Conservation (phyloP, 345 rosid species). For the Citrus hindsii region DNA sequence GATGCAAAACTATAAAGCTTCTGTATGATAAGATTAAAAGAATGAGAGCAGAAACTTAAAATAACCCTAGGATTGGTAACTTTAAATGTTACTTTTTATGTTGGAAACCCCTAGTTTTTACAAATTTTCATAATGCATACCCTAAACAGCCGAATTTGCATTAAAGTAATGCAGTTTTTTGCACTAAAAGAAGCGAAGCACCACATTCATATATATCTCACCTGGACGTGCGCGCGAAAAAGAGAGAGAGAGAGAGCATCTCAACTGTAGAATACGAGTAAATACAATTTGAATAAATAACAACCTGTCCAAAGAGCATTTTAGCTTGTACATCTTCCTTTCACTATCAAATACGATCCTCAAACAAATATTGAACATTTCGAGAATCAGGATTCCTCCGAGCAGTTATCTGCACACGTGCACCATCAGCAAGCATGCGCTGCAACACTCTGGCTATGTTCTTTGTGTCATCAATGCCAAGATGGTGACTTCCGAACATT, state of each 20-base stretch:
- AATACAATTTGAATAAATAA: background rate
- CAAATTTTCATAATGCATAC: no score
- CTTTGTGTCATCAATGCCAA: slow-evolving; percentile 85
- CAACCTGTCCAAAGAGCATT: background rate
- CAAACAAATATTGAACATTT: slow-evolving; percentile 51
- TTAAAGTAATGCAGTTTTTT: no score
- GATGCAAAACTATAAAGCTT: no score
- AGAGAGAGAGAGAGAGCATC: background rate
- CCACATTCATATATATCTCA: background rate
- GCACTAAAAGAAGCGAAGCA: no score
- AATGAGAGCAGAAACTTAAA: no score
- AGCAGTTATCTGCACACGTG: slow-evolving; percentile 65
- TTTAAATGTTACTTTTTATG: no score
- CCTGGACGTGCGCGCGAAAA: background rate
- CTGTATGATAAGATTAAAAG: no score
- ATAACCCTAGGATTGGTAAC: no score
- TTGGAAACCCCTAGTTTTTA: no score
- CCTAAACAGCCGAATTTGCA: no score
- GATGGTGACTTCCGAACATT: slow-evolving; percentile 78
- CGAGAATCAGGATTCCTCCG: slow-evolving; percentile 49
- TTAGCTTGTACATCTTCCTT: background rate
- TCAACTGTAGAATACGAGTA: background rate
- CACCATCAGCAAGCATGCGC: slow-evolving; percentile 76
- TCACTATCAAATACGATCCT: slow-evolving; percentile 44
- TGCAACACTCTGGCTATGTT: slow-evolving; percentile 84